Evolutionary conservation across 768 basidiomycete genomes (phyloP).

Genomic region (Butyriboletus loyo): DNA sequence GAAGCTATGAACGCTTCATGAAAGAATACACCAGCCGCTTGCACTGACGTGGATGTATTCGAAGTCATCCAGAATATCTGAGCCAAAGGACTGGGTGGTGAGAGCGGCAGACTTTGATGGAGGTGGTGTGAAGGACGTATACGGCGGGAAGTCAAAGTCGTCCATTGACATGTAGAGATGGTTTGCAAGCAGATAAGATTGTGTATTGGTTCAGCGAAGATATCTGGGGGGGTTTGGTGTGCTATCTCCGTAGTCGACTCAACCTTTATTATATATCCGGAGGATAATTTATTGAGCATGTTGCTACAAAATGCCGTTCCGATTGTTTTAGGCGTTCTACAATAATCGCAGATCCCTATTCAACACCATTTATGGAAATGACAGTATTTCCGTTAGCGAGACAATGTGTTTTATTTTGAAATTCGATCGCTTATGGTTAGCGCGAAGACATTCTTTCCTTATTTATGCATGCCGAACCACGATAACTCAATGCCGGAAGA

Average conservation of each 20-base stretch:
- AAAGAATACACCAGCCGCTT: not conserved
- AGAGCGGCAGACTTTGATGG: not conserved
- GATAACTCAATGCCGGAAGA: no score
- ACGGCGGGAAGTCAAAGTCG: not conserved
- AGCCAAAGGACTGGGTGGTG: not conserved
- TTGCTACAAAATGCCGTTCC: not conserved
- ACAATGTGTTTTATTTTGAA: not conserved
- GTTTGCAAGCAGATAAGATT: not conserved
- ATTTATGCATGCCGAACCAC: no score
- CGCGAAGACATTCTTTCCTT: no score
- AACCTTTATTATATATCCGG: conserved; percentile 1
- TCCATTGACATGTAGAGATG: conserved; percentile 5
- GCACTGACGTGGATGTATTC: not conserved
- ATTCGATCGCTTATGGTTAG: no score
- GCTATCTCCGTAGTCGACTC: no score
- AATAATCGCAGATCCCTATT: conserved; percentile 5
- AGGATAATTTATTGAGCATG: not conserved
- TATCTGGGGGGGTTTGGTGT: not conserved
- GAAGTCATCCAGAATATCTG: not conserved
- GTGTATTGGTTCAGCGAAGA: not conserved
- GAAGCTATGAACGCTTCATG: not conserved
- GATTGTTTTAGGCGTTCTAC: not conserved
- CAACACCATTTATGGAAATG: conserved; percentile 1
- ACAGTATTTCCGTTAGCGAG: no score
- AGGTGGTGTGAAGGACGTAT: not conserved